Evolutionary conservation across 176 grass and related monocot genomes (phyloP).

Genomic region (Poa annua): DNA sequence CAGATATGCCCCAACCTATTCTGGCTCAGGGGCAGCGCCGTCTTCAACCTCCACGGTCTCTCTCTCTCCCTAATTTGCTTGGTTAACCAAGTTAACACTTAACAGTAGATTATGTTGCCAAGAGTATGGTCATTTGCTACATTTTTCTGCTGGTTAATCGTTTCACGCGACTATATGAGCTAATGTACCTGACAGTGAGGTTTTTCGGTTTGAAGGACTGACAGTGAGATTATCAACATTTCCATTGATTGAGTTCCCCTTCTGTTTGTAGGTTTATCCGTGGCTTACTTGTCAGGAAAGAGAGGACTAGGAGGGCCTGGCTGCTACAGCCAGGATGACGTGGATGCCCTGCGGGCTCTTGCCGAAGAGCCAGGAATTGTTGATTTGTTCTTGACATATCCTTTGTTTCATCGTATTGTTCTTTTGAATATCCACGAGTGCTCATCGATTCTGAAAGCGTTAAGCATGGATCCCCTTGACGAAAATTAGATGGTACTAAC

Average conservation of each 20-base stretch:
- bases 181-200: not conserved
- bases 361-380: constrained; percentile 73
- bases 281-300: constrained; percentile 80
- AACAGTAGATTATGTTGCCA: not conserved
- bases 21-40: constrained; percentile 87
- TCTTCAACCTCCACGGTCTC: constrained; percentile 75
- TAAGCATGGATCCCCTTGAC: constrained; percentile 55
- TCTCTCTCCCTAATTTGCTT: constrained; percentile 9
- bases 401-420: constrained; percentile 38
- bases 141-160: not conserved
- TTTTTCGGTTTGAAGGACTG: not conserved
- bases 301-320: constrained; percentile 46
- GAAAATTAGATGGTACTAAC: constrained; percentile 56
- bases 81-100: not conserved
- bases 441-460: constrained; percentile 21
- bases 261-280: constrained; percentile 64
- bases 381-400: constrained; percentile 97
- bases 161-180: not conserved
- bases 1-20: constrained; percentile 85
- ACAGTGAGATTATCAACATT: not conserved
- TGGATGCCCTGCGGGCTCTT: constrained; percentile 81
- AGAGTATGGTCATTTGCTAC: not conserved
- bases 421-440: constrained; percentile 16
- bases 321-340: constrained; percentile 79
- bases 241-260: not conserved